phyloP scores from a whole-genome alignment of 108 stramenopile genomes.

The Skeletonema marinoi region DNA sequence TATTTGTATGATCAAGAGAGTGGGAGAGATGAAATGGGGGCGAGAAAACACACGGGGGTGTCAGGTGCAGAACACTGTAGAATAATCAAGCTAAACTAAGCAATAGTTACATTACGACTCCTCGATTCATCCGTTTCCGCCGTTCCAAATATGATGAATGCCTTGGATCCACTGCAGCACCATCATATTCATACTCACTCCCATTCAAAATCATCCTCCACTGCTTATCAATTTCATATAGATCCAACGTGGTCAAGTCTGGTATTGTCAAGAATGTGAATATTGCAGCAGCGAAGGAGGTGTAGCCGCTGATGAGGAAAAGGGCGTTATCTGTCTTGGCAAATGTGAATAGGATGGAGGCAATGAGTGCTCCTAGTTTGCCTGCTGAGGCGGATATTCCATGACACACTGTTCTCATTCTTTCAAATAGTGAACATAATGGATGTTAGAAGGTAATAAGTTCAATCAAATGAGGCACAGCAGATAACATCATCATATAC shows the following conservation, averaged over 20 bases:
- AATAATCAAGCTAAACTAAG: not conserved
- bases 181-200: constrained; percentile 47
- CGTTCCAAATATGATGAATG: constrained; percentile 67
- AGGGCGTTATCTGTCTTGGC: constrained; percentile 39
- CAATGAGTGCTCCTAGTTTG: constrained; percentile 74
- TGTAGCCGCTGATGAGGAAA: constrained; percentile 64
- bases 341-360: constrained; percentile 65
- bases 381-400: constrained; percentile 75
- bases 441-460: not conserved
- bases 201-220: constrained; percentile 60
- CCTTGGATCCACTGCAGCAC: constrained; percentile 57
- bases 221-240: constrained; percentile 65
- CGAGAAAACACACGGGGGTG: too few relatives aligned
- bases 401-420: constrained; percentile 71
- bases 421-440: not conserved
- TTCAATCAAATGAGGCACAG: not conserved
- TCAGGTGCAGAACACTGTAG: too few relatives aligned
- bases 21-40: not conserved
- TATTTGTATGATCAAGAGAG: not conserved
- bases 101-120: not conserved
- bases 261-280: constrained; percentile 70
- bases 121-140: constrained; percentile 34
- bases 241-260: constrained; percentile 60
- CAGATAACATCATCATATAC: not conserved
- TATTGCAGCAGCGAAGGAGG: constrained; percentile 53